Evolutionary conservation across 164 flowering plant species (phyloP), one percentile per base, ranked within the genome.

Genomic region (Chimonanthus salicifolius): DNA sequence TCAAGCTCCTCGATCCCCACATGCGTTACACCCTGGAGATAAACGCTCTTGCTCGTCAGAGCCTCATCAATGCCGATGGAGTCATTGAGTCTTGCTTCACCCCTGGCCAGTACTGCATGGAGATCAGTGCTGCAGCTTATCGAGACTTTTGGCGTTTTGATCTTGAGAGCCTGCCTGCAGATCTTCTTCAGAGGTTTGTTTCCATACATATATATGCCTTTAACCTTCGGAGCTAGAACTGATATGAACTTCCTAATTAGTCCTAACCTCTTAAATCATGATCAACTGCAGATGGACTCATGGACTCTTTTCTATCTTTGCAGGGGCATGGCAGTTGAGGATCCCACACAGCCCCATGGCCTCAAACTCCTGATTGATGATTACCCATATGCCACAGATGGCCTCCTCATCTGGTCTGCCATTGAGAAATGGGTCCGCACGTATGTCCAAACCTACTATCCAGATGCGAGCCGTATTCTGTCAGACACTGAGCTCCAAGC

Each of bases 1-100:
- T 74, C 82, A 93, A 94, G 85, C 90, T 95, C n/a, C 73, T 95
- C 71, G 94, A 93, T 73, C 99, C 99, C 5, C 99, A 95, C 83
- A 93, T 95, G 98, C 77, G 98, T 45, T 93, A 95, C 84, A 95
- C 97, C 3, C 73, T 95, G 6, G 94, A 89, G 82, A 90, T 94
- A 77, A 95, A 95, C 70, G 93, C 83, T 13, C 72, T 89, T 51
- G 99, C 99, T 6, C 90, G 99, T 7, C 97, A 93, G 77, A 80
- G 68, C 74, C 77, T 95, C 64, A 85, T 95, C 80, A 90, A 74
- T 49, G 93, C 83, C 47, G 97, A 85, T 9, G 99, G 98, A n/a
- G 90, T 95, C 47, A 90, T 95, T 44, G 99, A 95, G 78, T 71
- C 90, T 10, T 85, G 92, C 86, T 95, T 93, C 85, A 88, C 94